Evolutionary conservation across 73 alveolate species (phyloP), one percentile per base, ranked within the genome.

Genomic region (Durusdinium trenchii): DNA sequence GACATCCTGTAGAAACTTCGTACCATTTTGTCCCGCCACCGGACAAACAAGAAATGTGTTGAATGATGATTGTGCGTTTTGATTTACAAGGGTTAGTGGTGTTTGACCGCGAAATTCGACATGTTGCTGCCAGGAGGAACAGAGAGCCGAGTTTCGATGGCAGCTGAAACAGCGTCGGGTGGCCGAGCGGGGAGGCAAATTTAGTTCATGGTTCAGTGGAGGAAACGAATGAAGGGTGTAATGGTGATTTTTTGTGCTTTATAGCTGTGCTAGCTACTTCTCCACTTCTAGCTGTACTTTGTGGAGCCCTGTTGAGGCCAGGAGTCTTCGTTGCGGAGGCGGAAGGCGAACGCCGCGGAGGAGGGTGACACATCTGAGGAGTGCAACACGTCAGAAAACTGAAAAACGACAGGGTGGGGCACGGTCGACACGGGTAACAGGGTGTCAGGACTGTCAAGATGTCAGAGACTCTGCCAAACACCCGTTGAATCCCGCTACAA

Each of bases 281-380:
- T 12, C 43, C 7, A 32, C 40, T 38, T 14, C 9, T 35, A 28
- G 81, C 12, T 50, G 36, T 10, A 6, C 54, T 32, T 1, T 43
- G 62, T 35, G 48, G 40, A 6, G 75, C 32, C 43, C 6, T 32
- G 78, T 42, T 52, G 14, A 90, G 96, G 96, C 50, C 96, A 90
- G 79, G 96, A 90, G 54, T 90, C 96, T 28, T 62, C 96, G 10
- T 43, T 90, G 73, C 96, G 96, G 54, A 46, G 96, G 52, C 96
- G 96, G 69, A 90, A 90, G 61, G 75, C 75, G 45, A 40, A 46
- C 28, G 73, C 96, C 16, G 96, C 60, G 1, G 96, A 90, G 50
- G 96, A 51, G 42, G 96, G 96, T 10, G 96, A 90, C 12, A 73
- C 61, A 2, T 36, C 71, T 0, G 96, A 90, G 96, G 96, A 43